Evolutionary conservation across 805 yeast species (phyloP).

Genomic region (Yarrowia alimentaria): DNA sequence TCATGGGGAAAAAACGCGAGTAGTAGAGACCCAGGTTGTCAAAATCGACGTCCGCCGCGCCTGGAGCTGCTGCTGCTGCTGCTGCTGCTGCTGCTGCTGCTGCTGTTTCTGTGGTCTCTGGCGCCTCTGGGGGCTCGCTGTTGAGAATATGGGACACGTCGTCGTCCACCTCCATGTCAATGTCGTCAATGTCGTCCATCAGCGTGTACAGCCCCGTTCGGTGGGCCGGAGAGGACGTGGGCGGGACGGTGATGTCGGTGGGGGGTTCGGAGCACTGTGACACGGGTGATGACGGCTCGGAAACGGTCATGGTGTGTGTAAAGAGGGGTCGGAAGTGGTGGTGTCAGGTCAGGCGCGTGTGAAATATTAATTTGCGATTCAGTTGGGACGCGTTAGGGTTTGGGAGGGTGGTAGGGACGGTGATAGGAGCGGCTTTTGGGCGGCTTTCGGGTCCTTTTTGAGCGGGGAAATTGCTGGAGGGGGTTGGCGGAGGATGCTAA

Average conservation of each 20-base stretch:
- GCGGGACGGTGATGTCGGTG: slow-evolving; percentile 21
- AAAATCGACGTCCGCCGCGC: slow-evolving; percentile 9
- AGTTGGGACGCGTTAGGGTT: no score
- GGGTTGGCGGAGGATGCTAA: no score
- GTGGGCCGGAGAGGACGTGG: slow-evolving; percentile 24
- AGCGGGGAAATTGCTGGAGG: no score
- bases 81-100: no score
- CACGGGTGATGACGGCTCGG: slow-evolving; percentile 26
- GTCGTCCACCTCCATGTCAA: no score
- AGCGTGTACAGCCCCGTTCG: slow-evolving; percentile 2
- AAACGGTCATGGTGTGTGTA: slow-evolving; percentile 1
- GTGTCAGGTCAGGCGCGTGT: neutral
- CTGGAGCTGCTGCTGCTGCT: no score
- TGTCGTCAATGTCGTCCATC: slow-evolving; percentile 17
- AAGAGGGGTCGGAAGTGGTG: neutral
- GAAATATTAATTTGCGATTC: no score
- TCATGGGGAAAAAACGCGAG: slow-evolving; percentile 62
- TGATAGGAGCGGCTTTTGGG: no score
- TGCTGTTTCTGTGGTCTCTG: neutral
- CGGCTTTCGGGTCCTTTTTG: no score
- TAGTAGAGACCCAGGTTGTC: slow-evolving; percentile 34
- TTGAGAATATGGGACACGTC: no score
- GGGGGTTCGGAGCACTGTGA: slow-evolving; percentile 17
- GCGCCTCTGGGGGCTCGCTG: slow-evolving; percentile 1
- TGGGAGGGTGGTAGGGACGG: no score